These are phyloP conservation scores for Flaveria sonorensis DNA, from an alignment of 129 eudicot species.

Conservation along the genomic window DNA sequence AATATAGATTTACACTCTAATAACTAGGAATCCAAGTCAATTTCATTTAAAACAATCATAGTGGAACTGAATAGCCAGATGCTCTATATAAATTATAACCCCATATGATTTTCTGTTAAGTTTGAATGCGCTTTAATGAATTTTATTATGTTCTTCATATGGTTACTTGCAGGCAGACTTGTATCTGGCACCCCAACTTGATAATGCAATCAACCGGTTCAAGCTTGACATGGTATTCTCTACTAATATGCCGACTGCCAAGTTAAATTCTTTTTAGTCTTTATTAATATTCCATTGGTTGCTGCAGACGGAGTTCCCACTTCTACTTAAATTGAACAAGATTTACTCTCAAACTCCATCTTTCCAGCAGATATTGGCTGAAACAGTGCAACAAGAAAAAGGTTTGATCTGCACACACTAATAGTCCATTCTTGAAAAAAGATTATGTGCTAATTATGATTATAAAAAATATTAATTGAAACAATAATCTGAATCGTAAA, in stretches of 20 bases:
- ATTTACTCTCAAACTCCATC: slow-evolving; percentile 8
- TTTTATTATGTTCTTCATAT: slow-evolving; percentile 15
- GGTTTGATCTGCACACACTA: background rate
- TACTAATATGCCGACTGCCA: background rate
- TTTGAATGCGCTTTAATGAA: background rate
- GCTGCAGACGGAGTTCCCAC: slow-evolving; percentile 10
- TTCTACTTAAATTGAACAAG: slow-evolving; percentile 5
- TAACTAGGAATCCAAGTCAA: background rate
- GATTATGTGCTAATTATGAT: background rate
- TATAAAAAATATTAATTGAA: background rate
- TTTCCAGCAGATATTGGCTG: slow-evolving; percentile 2
- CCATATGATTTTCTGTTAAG: slow-evolving; percentile 2
- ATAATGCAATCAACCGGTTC: slow-evolving; percentile 67
- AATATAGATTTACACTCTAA: background rate
- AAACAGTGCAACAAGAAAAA: background rate
- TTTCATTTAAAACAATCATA: too few species aligned
- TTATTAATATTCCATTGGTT: background rate
- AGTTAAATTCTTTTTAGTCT: background rate
- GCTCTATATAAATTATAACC: background rate
- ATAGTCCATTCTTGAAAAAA: background rate
- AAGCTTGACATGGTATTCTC: slow-evolving; percentile 62
- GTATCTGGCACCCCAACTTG: slow-evolving; percentile 78
- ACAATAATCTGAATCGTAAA: background rate
- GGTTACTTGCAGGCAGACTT: slow-evolving; percentile 71
- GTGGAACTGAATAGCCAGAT: background rate